These are phyloP conservation scores for Coniosporium tulheliwenetii DNA, from an alignment of 2,329 filamentous ascomycete genomes.

Conservation along the genomic window DNA sequence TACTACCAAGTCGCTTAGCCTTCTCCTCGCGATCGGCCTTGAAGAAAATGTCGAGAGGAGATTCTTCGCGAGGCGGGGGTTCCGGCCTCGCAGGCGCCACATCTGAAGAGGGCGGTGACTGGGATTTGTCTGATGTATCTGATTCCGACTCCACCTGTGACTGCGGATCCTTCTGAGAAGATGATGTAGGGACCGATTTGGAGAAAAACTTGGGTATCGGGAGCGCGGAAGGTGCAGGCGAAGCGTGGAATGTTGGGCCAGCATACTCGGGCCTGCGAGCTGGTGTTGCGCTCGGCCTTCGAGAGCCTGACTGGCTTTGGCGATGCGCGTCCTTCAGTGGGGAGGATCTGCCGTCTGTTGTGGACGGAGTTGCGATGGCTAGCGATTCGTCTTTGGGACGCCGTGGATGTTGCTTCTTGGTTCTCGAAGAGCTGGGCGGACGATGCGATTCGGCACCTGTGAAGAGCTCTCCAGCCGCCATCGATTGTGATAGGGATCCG, in stretches of 20 bases:
- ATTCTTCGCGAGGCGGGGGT: constrained; percentile 39
- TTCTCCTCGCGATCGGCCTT: constrained; percentile 70
- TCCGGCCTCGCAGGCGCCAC: constrained; percentile 27
- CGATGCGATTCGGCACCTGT: too few species aligned
- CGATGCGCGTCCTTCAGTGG: constrained; percentile 5
- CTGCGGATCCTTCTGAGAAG: constrained; percentile 25
- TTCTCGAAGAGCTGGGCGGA: too few species aligned
- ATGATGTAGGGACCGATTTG: constrained; percentile 56
- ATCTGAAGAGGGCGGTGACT: constrained; percentile 34
- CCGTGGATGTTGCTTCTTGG: too few species aligned
- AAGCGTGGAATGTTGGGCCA: constrained; percentile 87
- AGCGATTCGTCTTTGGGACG: too few species aligned
- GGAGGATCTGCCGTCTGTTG: too few species aligned
- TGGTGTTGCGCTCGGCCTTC: constrained; percentile 23
- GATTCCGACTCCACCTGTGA: constrained; percentile 29
- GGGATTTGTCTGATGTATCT: constrained; percentile 18
- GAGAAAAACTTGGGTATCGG: constrained; percentile 82
- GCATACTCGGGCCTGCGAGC: constrained; percentile 52
- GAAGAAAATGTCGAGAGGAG: constrained; percentile 82
- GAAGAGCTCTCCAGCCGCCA: too few species aligned
- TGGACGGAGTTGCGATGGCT: too few species aligned
- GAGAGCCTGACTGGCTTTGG: constrained; percentile 10
- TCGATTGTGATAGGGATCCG: too few species aligned
- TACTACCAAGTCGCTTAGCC: constrained; percentile 41
- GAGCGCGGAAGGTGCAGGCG: constrained; percentile 76